Conservation (phyloP, 73 alveolate species). For the Paramecium primaurelia region DNA sequence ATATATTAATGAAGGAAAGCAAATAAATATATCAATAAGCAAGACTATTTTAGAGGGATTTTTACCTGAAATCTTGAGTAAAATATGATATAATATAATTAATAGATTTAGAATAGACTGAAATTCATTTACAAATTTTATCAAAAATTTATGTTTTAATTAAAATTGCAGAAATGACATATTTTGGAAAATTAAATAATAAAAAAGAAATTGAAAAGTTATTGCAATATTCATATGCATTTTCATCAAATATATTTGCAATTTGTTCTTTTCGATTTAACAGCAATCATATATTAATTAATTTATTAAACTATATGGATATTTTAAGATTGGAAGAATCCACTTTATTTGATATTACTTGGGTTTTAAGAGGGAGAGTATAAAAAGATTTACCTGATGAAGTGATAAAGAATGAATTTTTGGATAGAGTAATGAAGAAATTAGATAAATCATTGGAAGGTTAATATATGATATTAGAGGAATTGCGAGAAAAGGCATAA, state of each 20-base stretch:
- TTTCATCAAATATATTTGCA: background rate
- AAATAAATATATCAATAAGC: background rate
- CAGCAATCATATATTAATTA: background rate
- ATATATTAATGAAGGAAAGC: background rate
- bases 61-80: background rate
- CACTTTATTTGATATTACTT: background rate
- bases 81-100: background rate
- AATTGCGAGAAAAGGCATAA: background rate
- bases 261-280: background rate
- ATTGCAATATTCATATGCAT: background rate
- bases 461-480: background rate
- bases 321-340: background rate
- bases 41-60: background rate
- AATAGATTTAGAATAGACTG: background rate
- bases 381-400: background rate
- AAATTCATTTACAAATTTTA: background rate
- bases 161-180: background rate
- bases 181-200: background rate
- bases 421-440: background rate
- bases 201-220: background rate
- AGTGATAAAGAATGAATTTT: background rate
- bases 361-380: constrained; percentile 26
- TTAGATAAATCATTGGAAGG: background rate
- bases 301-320: background rate
- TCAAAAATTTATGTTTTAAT: background rate